Conservation (phyloP, 331 rosid genomes). For the Arachis monticola region DNA sequence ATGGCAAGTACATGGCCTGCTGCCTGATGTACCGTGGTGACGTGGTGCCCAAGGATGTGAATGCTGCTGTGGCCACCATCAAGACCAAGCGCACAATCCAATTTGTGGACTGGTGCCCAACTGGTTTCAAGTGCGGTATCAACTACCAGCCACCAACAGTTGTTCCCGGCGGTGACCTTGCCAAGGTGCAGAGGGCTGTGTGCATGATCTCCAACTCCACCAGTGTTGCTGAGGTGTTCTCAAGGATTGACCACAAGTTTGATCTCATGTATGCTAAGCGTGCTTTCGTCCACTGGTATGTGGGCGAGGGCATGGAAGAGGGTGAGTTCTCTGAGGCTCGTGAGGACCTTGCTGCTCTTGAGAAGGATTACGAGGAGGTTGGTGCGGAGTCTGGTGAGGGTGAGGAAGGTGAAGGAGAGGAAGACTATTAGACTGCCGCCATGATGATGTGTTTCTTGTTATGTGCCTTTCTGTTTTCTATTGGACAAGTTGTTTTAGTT, state of each 20-base stretch:
- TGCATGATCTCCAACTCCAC: conserved; percentile 89
- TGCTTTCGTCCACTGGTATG: conserved; percentile 87
- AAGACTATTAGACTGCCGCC: conserved; percentile 44
- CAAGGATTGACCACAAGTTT: conserved; percentile 74
- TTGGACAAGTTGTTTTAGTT: not conserved
- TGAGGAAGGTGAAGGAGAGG: conserved; percentile 68
- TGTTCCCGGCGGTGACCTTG: conserved; percentile 83
- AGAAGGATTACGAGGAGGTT: conserved; percentile 87
- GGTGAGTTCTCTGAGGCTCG: conserved; percentile 91
- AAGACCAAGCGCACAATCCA: conserved; percentile 88
- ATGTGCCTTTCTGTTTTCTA: not conserved
- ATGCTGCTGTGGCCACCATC: conserved; percentile 81
- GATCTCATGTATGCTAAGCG: conserved; percentile 86
- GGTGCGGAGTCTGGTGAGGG: conserved; percentile 80
- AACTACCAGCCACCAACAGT: conserved; percentile 87
- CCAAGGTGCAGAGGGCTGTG: conserved; percentile 84
- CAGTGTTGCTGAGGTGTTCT: conserved; percentile 83
- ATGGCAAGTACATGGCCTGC: conserved; percentile 88
- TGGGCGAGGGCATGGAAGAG: conserved; percentile 90
- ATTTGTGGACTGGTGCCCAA: conserved; percentile 91
- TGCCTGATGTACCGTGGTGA: conserved; percentile 88
- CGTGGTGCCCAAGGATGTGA: conserved; percentile 87
- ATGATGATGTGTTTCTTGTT: not conserved
- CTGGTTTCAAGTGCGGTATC: conserved; percentile 86
- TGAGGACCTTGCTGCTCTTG: conserved; percentile 84